Base-by-base conservation (phyloP, 768 basidiomycete genomes). In the Leccinum pellstonianum region DNA sequence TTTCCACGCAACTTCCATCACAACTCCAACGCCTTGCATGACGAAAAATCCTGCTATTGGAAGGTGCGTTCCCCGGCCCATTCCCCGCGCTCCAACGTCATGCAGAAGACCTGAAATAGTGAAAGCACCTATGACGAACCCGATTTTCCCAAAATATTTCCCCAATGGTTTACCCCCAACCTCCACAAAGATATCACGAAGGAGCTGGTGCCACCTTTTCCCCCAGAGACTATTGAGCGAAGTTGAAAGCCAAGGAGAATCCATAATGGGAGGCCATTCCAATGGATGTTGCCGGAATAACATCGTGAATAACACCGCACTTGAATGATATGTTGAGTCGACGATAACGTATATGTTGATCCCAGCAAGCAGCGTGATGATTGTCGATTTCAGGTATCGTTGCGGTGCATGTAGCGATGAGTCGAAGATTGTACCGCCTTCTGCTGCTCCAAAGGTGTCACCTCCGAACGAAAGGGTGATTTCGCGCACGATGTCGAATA, bases 171-270 rank as follows among this genome's bases (percentile, higher is more conserved):
- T 74, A 10, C 75, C 74, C 12, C 86, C 87, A n/a, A 83, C 61
- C 12, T 68, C 70, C 46, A 86, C 70, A 64, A 90, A 89, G 38
- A 70, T 66, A 47, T 84, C 80, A 10, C 87, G 80, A 66, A 88
- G 86, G 5, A 83, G 59, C 64, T 88, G 87, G 63, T 90, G 88
- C 88, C 89, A 90, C n/a, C 80, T 73, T 57, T 61, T 68, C 4
- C 80, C 76, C 89, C 88, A 90, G 58, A 86, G 83, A 23, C 84
- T 80, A 38, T 75, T 69, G n/a, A 90, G 71, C 4, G 86, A 88
- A 3, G 82, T 83, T 0, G 84, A 69, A 10, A 68, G 47, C 81
- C 82, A 89, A 4, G 88, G 88, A 6, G 72, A 54, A 56, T 82
- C 74, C 69, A 88, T 87, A 23, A 84, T 59, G 1, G 86, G 87